These are phyloP conservation scores for Tricholoma flavovirens DNA, from an alignment of 768 basidiomycete species.

Conservation along the genomic window DNA sequence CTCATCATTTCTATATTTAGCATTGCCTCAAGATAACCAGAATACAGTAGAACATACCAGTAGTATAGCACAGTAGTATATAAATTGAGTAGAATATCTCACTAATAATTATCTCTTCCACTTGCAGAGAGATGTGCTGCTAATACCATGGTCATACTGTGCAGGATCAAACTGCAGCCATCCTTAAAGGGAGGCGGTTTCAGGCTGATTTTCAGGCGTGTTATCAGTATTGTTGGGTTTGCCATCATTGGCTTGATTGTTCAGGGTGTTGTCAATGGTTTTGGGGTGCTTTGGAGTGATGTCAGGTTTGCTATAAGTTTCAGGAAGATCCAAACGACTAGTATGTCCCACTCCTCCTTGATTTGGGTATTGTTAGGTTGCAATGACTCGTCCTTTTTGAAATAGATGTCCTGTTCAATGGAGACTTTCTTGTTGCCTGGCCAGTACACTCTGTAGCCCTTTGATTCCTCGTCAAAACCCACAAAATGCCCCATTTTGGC, in stretches of 20 bases:
- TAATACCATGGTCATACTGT: not conserved
- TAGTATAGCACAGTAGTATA: too few relatives aligned
- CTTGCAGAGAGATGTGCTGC: too few relatives aligned
- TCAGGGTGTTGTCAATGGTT: not conserved
- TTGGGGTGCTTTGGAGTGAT: too few relatives aligned
- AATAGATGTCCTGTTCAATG: not conserved
- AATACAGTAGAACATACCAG: too few relatives aligned
- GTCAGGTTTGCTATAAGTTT: not conserved
- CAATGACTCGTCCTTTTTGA: constrained; percentile 12
- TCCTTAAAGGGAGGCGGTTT: not conserved
- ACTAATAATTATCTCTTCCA: too few relatives aligned
- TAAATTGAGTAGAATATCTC: too few relatives aligned
- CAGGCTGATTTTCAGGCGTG: not conserved
- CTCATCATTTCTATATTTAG: too few relatives aligned
- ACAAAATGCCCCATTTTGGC: too few relatives aligned
- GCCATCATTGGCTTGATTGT: not conserved
- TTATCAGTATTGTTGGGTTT: not conserved
- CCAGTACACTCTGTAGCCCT: too few relatives aligned
- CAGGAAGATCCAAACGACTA: not conserved
- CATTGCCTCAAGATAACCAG: too few relatives aligned
- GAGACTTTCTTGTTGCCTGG: too few relatives aligned
- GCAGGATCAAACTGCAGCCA: not conserved
- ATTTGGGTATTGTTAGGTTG: not conserved
- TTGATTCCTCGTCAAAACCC: constrained; percentile 4
- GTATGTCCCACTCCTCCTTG: not conserved